Base-by-base conservation (phyloP, 495 filamentous ascomycete genomes). In the Xylaria nigripes region DNA sequence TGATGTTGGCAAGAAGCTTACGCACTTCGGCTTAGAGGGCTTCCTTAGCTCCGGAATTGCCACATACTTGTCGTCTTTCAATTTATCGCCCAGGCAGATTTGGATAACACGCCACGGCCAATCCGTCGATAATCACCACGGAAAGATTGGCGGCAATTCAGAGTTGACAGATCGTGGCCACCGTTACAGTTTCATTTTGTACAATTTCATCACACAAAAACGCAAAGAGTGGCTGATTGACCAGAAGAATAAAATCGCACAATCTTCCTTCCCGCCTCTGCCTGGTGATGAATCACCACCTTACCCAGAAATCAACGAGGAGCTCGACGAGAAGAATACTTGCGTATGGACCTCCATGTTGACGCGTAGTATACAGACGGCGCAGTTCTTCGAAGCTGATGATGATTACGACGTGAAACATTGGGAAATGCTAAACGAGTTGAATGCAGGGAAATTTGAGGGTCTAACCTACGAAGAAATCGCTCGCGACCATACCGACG, bases 271-370 rank as follows among this genome's bases (percentile, higher is more conserved):
- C 66, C 93, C 92, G 25, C 90, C 92, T 0, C 76, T 82, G 23
- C 81, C 87, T 9, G 93, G 93, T 52, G 91, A 96, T 66, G 86
- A 84, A 59, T 97, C 93, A 16, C 93, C 93, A 1, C 93, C 93
- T 7, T 96, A 96, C 63, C 93, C 93, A 0, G 86, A 94, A 55
- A 85, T 89, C 62, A 68, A 70, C 51, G 70, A 79, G 27, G 78
- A 81, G 24, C 74, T 81, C 6, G 71, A 80, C 34, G 80, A 84
- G 22, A 95, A 94, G 72, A 93, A 91, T 62, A 96, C 95, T 67
- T 98, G 93, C 68, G 87, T 98, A 22, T 98, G 93, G 93, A 95
- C 92, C 10, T 93, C 87, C 10, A 97, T 96, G 92, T 81, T 98
- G 60, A 84, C 86, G 61, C 84, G 93, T 44, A 86, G 86, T 47